Base-by-base conservation (phyloP, 441 rosid species). In the Capsella rubella region DNA sequence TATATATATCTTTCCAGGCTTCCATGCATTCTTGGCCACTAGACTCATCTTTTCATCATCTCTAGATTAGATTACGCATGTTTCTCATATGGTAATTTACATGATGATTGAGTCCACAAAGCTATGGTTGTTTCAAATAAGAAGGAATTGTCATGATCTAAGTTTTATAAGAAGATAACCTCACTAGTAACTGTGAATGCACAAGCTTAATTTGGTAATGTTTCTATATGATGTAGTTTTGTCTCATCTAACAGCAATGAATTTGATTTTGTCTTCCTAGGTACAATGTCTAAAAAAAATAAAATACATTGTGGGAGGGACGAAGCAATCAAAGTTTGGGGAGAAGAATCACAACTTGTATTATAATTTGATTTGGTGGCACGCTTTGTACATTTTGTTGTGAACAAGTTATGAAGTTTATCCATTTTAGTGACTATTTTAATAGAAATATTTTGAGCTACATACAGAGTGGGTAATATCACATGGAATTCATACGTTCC, bases 221-320 rank as follows among this genome's bases (percentile, higher is more conserved):
- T 43, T 55, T 55, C 16, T 35, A 2, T 69, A 10, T 37, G 15
- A 69, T 56, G 58, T 10, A 18, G 45, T 3, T 18, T 42, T 25
- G 14, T 59, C 21, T 15, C 58, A 71, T 25, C 37, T 35, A 5
- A 70, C 28, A 47, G 9, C 10, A 39, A 49, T 35, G 29, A 21
- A 43, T 45, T 45, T 47, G 73, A 42, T 5, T 57, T n/a, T 70
- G 58, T 57, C 37, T 34, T 34, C 58, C 32, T 16, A 71, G 75
- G 60, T 71, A 39, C 60, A 28, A 37, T 28, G 42, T 50, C 59
- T 12, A n/a, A 60, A 60, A 37, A 39, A 58, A 10, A 10, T n/a
- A 35, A 35, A 58, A 13, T 50, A 50, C 60, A n/a, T 10, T 47
- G 58, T 15, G 40, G 39, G 54, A 51, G 9, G 35, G 40, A 27